Percentiles rank a stretch among this genome's conserved stretches.
Evolutionary conservation across 306 rosid species (phyloP).

Genomic region (Dalbergia oliveri): DNA sequence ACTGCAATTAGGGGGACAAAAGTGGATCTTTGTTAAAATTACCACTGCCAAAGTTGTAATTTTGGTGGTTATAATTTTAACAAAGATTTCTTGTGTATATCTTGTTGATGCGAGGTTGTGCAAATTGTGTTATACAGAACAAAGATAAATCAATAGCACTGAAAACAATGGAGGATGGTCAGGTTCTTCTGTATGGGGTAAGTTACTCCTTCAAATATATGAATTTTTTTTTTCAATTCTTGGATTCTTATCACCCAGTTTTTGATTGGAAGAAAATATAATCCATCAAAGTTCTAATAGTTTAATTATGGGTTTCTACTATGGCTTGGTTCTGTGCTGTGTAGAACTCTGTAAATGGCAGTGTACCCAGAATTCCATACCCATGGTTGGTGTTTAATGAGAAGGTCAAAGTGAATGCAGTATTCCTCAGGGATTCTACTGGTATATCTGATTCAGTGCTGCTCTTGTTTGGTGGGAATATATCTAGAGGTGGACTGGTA

Average conservation of each 20-base stretch:
- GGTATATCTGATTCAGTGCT: slow-evolving; percentile 87
- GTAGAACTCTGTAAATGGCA: slow-evolving; percentile 90
- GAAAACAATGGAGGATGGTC: slow-evolving; percentile 99
- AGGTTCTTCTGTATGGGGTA: slow-evolving; percentile 88
- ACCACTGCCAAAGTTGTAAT: slow-evolving; percentile 14
- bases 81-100: slow-evolving; percentile 5
- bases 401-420: slow-evolving; percentile 94
- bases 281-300: slow-evolving; percentile 40
- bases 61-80: too few relatives aligned
- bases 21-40: slow-evolving; percentile 7
- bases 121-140: slow-evolving; percentile 68
- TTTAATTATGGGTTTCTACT: slow-evolving; percentile 35
- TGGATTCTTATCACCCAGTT: slow-evolving; percentile 35
- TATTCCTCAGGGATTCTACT: slow-evolving; percentile 95
- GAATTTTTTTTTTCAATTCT: slow-evolving; percentile 2
- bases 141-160: slow-evolving; percentile 85
- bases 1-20: neutral
- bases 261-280: slow-evolving; percentile 37
- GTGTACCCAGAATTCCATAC: slow-evolving; percentile 78
- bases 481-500: slow-evolving; percentile 81
- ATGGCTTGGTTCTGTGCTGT: slow-evolving; percentile 36
- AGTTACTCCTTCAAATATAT: slow-evolving; percentile 50
- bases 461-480: slow-evolving; percentile 89
- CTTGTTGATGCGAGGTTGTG: slow-evolving; percentile 34
- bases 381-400: slow-evolving; percentile 98